phyloP scores from a whole-genome alignment of 331 rosid genomes.

The Malus hybrid region DNA sequence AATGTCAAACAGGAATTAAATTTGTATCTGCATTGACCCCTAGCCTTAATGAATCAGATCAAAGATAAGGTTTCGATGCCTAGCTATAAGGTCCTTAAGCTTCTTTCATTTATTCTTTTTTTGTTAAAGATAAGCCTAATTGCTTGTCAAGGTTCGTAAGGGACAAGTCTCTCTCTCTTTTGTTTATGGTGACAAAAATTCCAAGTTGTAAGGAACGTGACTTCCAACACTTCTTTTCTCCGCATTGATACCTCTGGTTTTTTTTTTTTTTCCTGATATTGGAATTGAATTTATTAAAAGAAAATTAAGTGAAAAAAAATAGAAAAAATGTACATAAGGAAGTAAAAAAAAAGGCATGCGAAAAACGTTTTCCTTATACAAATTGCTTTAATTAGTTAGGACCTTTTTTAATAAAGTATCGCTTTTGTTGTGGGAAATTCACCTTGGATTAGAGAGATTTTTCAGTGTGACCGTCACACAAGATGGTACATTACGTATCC shows the following conservation, averaged over 20 bases:
- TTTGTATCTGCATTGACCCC: constrained; percentile 1
- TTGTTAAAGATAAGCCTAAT: constrained; percentile 6
- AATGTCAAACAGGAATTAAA: constrained; percentile 33
- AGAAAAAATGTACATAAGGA: neutral
- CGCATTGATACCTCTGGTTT: neutral
- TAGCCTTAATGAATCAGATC: neutral
- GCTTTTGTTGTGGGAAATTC: neutral
- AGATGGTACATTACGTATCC: too few relatives aligned
- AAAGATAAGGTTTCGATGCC: constrained; percentile 38
- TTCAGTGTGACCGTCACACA: too few relatives aligned
- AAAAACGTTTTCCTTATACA: too few relatives aligned
- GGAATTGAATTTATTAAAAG: neutral
- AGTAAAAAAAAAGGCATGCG: too few relatives aligned
- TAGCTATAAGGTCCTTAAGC: neutral
- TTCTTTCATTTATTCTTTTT: constrained; percentile 12
- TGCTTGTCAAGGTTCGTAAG: constrained; percentile 20
- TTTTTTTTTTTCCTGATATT: too few relatives aligned
- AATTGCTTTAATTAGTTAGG: neutral
- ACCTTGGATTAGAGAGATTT: too few relatives aligned
- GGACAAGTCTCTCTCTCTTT: constrained; percentile 8
- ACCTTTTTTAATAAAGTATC: neutral
- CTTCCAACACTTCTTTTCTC: too few relatives aligned
- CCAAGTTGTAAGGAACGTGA: neutral
- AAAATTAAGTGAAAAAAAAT: neutral
- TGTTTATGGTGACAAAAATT: neutral